phyloP scores from a whole-genome alignment of 257 asterid genomes.

The Plantago major region DNA sequence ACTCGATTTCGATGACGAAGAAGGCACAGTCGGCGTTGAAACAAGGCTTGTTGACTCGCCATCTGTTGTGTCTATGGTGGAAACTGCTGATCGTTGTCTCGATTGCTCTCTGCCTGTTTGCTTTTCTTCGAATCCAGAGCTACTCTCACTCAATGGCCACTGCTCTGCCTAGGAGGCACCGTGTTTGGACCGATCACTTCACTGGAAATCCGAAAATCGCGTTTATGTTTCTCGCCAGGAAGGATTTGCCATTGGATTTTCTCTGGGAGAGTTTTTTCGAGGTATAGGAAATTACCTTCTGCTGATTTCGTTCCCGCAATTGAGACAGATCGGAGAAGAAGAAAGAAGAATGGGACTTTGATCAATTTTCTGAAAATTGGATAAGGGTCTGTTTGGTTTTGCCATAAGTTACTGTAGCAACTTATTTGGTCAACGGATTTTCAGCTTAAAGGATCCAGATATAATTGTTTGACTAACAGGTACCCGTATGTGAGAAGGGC shows the following conservation, averaged over 20 bases:
- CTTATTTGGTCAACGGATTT: too few species aligned
- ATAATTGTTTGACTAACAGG: too few species aligned
- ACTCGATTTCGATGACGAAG: conserved; percentile 23
- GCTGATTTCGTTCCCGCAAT: conserved; percentile 5
- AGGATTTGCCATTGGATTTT: conserved; percentile 83
- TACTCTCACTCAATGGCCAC: conserved; percentile 37
- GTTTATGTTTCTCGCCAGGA: conserved; percentile 63
- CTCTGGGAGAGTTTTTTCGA: conserved; percentile 86
- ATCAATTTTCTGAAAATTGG: too few species aligned
- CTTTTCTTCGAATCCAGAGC: conserved; percentile 61
- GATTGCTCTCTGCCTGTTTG: conserved; percentile 44
- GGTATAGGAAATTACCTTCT: conserved; percentile 33
- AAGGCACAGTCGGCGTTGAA: conserved; percentile 36
- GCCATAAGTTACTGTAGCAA: too few species aligned
- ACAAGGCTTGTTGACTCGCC: conserved; percentile 44
- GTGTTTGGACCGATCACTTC: conserved; percentile 31
- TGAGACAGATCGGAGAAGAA: too few species aligned
- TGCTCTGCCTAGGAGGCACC: conserved; percentile 35
- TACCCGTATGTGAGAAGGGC: too few species aligned
- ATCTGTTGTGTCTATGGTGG: conserved; percentile 62
- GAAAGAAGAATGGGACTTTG: too few species aligned
- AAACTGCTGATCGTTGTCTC: conserved; percentile 51
- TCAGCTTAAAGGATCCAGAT: too few species aligned
- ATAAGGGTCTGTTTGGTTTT: too few species aligned
- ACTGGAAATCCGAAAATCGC: conserved; percentile 75